Evolutionary conservation across 345 rosid species (phyloP).

Genomic region (Euphorbia pulcherrima): DNA sequence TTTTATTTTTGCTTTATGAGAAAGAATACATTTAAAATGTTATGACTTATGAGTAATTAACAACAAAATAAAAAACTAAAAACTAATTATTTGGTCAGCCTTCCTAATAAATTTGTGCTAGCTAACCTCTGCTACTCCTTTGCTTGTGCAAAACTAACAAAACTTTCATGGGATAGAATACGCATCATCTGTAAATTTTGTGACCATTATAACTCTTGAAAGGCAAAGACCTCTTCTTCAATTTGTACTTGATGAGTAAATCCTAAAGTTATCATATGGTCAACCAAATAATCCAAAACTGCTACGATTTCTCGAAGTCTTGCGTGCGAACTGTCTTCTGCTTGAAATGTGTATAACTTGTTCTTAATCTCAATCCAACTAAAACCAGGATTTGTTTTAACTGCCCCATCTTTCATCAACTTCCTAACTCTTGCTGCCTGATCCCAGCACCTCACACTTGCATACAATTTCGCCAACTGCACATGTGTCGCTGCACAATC

Average conservation of each 20-base stretch:
- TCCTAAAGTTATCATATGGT: conserved; percentile 44
- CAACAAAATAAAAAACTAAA: too few relatives aligned
- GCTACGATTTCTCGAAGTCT: conserved; percentile 36
- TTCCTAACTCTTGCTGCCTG: conserved; percentile 70
- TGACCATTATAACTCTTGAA: neutral
- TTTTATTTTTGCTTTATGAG: too few relatives aligned
- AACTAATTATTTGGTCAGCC: too few relatives aligned
- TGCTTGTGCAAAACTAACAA: too few relatives aligned
- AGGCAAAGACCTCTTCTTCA: conserved; percentile 15
- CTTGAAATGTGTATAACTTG: conserved; percentile 56
- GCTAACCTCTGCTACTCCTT: too few relatives aligned
- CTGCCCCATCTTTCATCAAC: conserved; percentile 70
- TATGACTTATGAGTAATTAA: too few relatives aligned
- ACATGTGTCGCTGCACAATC: conserved; percentile 72
- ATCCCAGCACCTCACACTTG: conserved; percentile 62
- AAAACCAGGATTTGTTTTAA: conserved; percentile 62
- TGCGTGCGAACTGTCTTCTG: conserved; percentile 52
- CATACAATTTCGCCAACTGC: conserved; percentile 72
- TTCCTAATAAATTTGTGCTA: too few relatives aligned
- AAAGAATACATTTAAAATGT: too few relatives aligned
- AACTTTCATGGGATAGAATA: too few relatives aligned
- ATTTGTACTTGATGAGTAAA: conserved; percentile 20
- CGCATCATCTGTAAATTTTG: neutral
- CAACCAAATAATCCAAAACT: conserved; percentile 45
- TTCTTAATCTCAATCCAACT: conserved; percentile 88